Evolutionary conservation across 805 yeast species (phyloP).

Genomic region (Saccharomycopsis synnaedendra): DNA sequence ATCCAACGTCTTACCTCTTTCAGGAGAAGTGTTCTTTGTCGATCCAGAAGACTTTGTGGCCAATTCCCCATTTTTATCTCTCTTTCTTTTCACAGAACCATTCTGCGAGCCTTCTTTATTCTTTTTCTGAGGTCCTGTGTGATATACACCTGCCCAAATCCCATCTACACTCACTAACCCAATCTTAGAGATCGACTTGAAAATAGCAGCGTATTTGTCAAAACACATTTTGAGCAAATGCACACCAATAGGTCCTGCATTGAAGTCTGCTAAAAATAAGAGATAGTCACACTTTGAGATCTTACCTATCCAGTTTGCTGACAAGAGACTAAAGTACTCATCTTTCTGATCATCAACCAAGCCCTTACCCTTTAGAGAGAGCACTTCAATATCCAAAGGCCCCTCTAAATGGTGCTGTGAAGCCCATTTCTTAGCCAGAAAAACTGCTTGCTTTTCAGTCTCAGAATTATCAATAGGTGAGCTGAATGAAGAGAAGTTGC

Average conservation of each 20-base stretch:
- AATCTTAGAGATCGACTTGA: slow-evolving; percentile 31
- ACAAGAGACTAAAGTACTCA: slow-evolving; percentile 58
- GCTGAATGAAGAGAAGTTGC: slow-evolving; percentile 9
- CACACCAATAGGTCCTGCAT: slow-evolving; percentile 87
- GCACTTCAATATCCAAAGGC: slow-evolving; percentile 56
- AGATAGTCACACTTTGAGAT: slow-evolving; percentile 31
- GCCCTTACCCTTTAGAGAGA: slow-evolving; percentile 90
- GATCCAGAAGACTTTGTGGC: neutral
- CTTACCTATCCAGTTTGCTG: slow-evolving; percentile 25
- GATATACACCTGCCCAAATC: slow-evolving; percentile 54
- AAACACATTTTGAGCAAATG: slow-evolving; percentile 63
- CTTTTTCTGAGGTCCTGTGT: neutral
- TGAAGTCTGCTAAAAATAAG: slow-evolving; percentile 82
- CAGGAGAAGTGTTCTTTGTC: neutral
- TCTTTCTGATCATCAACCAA: slow-evolving; percentile 76
- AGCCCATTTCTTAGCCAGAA: neutral
- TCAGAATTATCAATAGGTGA: neutral
- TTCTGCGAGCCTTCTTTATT: neutral
- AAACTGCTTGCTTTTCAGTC: neutral
- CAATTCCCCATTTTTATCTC: neutral
- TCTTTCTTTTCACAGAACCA: neutral
- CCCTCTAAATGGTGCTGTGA: neutral
- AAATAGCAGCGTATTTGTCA: slow-evolving; percentile 36
- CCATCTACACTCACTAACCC: slow-evolving; percentile 93
- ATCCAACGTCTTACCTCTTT: slow-evolving; percentile 65